Evolutionary conservation across 1,284 basidiomycete species (phyloP).

Genomic region (Ustilago curta): DNA sequence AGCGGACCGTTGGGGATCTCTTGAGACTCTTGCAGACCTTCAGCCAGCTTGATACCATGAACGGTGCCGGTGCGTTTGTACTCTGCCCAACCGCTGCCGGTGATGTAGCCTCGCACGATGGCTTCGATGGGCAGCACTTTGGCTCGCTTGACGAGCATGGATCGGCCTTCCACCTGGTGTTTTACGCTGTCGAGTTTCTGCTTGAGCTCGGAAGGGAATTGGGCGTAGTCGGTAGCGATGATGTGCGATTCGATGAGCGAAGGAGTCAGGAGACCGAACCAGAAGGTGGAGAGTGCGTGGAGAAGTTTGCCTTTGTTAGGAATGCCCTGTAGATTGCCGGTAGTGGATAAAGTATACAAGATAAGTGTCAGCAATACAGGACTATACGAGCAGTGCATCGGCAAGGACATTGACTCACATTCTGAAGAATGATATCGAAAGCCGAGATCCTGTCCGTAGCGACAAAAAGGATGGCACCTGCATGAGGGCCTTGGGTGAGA

Average conservation of each 20-base stretch:
- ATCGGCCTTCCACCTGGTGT: conserved; percentile 80
- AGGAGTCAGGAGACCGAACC: conserved; percentile 81
- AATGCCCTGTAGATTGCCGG: conserved; percentile 76
- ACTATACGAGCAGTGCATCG: too few relatives aligned
- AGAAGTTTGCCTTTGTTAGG: conserved; percentile 92
- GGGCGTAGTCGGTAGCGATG: conserved; percentile 55
- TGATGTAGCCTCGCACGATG: conserved; percentile 95
- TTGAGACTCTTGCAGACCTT: conserved; percentile 85
- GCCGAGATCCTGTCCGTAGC: conserved; percentile 96
- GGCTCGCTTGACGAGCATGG: conserved; percentile 92
- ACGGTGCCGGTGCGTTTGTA: conserved; percentile 90
- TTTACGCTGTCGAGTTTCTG: conserved; percentile 42
- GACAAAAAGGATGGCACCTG: conserved; percentile 79
- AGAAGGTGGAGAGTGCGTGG: conserved; percentile 90
- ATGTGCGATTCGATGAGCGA: conserved; percentile 64
- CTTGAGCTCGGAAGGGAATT: conserved; percentile 57
- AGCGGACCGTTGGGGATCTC: conserved; percentile 75
- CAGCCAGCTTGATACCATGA: conserved; percentile 83
- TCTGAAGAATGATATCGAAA: conserved; percentile 81
- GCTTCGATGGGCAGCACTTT: conserved; percentile 94
- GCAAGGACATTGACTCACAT: conserved; percentile 12
- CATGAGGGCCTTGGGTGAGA: conserved; percentile 44
- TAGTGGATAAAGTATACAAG: too few relatives aligned
- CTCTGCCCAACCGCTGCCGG: conserved; percentile 96
- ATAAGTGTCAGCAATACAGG: too few relatives aligned